Base-by-base conservation (phyloP, 192 early-diverging fungal species). In the Diversispora epigaea region DNA sequence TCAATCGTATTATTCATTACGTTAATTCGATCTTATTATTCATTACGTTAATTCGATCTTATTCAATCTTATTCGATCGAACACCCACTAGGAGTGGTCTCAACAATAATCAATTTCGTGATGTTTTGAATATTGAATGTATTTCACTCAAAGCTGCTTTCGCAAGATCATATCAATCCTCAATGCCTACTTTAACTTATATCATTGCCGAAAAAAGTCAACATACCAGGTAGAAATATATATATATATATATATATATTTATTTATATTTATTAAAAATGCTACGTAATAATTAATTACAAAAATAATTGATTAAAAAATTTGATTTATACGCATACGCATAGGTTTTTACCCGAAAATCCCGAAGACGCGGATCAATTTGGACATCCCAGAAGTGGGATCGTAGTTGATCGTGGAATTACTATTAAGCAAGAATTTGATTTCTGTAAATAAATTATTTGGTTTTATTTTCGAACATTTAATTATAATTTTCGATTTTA, bases 181-280 rank as follows among this genome's bases (percentile, higher is more conserved):
- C 97, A 85, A 80, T 79, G 10, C 95, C 96, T 4, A 80, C 85
- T 6, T 83, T 99, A 41, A 96, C 96, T 4, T 95, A 89, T 77
- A 81, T 95, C 10, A 84, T 93, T 6, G 91, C 93, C 3, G 93
- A 94, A 77, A 96, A 98, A 80, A 91, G 95, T 21, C 94, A 98
- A 77, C 92, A 93, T 63, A 91, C 93, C 4, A 79, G 91, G 65
- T 67, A 67, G n/a, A 45, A n/a, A 45, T 4, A 32, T 25, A 11
- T 63, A 25, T 14, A 11, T 25, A 40, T 9, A 63, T n/a, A n/a
- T n/a, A n/a, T n/a, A n/a, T n/a, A n/a, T n/a, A n/a, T n/a, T n/a
- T n/a, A n/a, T n/a, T n/a, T n/a, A n/a, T n/a, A n/a, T n/a, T n/a
- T n/a, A n/a, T n/a, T n/a, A n/a, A n/a, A n/a, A n/a, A n/a, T n/a